Conservation (phyloP, 139 green algal genomes). For the Desmodesmus armatus region DNA sequence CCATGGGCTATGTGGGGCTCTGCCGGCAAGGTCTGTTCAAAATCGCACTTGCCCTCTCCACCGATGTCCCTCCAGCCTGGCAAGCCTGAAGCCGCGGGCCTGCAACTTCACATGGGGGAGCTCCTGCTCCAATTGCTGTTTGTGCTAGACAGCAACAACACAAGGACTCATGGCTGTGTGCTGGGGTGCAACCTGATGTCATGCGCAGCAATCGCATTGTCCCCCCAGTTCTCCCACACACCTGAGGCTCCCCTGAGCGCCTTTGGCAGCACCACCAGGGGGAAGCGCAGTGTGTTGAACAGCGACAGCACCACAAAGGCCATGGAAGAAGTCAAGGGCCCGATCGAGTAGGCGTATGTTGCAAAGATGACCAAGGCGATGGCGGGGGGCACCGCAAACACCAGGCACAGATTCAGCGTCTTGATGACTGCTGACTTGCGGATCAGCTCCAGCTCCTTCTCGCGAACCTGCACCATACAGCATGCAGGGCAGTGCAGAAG, state of each 20-base stretch:
- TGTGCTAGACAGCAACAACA: no score
- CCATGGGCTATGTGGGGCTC: no score
- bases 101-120: no score
- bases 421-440: constrained; percentile 63
- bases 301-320: constrained; percentile 82
- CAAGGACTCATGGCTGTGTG: no score
- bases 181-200: background rate
- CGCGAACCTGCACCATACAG: constrained; percentile 54
- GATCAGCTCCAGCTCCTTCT: constrained; percentile 59
- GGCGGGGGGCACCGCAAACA: constrained; percentile 72
- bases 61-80: no score
- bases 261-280: constrained; percentile 84
- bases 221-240: background rate
- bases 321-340: constrained; percentile 57
- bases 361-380: constrained; percentile 70
- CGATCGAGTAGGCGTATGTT: constrained; percentile 67
- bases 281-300: constrained; percentile 87
- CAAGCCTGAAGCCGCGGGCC: no score
- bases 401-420: constrained; percentile 74
- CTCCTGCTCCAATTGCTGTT: no score
- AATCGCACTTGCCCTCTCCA: no score
- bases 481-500: no score
- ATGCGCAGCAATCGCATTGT: background rate
- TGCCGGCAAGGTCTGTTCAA: no score
- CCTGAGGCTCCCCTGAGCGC: constrained; percentile 67